Evolutionary conservation across 345 rosid species (phyloP).

Genomic region (Rhizophora apiculata): DNA sequence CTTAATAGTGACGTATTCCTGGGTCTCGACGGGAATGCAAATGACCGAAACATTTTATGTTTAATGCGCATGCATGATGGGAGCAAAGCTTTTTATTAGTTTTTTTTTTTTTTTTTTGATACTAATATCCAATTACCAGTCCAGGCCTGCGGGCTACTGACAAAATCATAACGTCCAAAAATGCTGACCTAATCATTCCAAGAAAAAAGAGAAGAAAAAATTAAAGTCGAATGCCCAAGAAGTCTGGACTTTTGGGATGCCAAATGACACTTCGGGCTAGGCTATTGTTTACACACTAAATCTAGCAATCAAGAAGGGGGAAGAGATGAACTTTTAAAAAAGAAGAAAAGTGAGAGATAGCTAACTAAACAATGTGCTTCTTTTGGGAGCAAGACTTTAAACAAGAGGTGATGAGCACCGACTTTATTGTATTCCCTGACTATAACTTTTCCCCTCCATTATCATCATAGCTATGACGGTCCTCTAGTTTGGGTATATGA

Average conservation of each 20-base stretch:
- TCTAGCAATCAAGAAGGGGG: background rate
- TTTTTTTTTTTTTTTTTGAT: no score
- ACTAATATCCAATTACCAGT: no score
- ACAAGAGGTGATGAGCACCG: slow-evolving; percentile 3
- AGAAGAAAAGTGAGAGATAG: background rate
- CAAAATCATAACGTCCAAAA: no score
- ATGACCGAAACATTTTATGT: no score
- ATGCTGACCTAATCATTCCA: no score
- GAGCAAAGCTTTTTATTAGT: no score
- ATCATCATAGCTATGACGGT: slow-evolving; percentile 11
- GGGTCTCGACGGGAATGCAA: no score
- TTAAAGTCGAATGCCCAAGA: background rate
- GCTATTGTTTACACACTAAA: slow-evolving; percentile 11
- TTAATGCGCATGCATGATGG: no score
- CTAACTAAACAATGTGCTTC: slow-evolving; percentile 14
- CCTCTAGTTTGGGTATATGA: slow-evolving; percentile 17
- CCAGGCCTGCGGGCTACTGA: no score
- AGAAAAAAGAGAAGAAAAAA: background rate
- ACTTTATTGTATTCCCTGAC: background rate
- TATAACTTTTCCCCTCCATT: background rate
- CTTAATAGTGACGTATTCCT: no score
- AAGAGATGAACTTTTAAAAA: background rate
- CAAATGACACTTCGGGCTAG: slow-evolving; percentile 13
- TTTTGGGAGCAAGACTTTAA: slow-evolving; percentile 20
- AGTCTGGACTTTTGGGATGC: background rate